Evolutionary conservation across 2,329 filamentous ascomycete species (phyloP), one percentile per base, ranked within the genome.

Genomic region (Proliferodiscus dingleyae): DNA sequence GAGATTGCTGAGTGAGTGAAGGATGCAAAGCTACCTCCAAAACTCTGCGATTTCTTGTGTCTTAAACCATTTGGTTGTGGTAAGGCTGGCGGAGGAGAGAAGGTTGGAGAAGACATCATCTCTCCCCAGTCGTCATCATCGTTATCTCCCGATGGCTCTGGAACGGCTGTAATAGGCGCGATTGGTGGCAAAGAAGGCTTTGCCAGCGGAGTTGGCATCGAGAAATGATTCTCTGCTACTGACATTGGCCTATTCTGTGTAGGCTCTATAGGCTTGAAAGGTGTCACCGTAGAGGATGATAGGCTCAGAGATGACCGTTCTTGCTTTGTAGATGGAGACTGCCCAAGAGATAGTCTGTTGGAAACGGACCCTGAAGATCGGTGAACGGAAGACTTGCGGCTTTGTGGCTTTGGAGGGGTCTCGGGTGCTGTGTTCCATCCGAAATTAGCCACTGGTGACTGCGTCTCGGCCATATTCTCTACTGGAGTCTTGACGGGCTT

Each of bases 41-140:
- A 41, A 30, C 52, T 59, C 37, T 50, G 46, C 3, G 57, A 57
- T 33, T 52, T 57, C 22, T 55, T 57, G 33, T 59, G 53, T 7
- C 33, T 46, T n/a, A 49, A 39, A 9, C 29, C 32, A 8, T 38
- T 41, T 11, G 40, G 22, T 7, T 46, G 37, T 3, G 41, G 21
- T 18, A 52, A 46, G 9, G 49, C 26, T 16, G 41, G 41, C 21
- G 58, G 45, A 10, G 47, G 22, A n/a, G 49, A 45, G 19, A 45
- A 37, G 10, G 50, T 46, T 18, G 65, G 62, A 1, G 64, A 65
- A 23, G 61, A 59, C 13, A 67, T 56, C 64, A 67, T 65, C 43
- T 67, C 64, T 5, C 65, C 65, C 65, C 65, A 67, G 37, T 64
- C 64, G 43, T 66, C 64, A 37, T 61, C 59, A 4, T 59, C 60